These are phyloP conservation scores for Cutaneotrichosporon sp. DNA, from an alignment of 1,284 basidiomycete species.

Conservation along the genomic window DNA sequence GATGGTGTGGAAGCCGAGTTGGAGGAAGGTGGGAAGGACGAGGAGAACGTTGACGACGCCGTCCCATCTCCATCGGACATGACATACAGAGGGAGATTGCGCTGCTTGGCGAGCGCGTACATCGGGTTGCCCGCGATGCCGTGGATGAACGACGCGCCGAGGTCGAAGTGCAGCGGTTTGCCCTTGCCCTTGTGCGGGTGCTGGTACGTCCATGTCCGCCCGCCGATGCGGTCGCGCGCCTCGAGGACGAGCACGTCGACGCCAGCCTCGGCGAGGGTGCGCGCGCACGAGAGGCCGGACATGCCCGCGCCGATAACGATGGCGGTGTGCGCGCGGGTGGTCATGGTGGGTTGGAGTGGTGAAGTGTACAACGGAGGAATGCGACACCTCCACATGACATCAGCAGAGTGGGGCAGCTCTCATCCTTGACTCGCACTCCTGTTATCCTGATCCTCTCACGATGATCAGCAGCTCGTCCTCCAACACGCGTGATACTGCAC, in stretches of 20 bases:
- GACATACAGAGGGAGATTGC: not conserved
- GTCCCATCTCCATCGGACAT: not conserved
- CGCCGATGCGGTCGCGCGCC: slow-evolving; percentile 2
- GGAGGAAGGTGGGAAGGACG: not conserved
- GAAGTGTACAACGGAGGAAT: not conserved
- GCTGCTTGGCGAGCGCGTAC: not conserved
- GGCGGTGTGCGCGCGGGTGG: not conserved
- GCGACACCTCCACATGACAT: not conserved
- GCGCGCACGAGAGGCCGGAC: slow-evolving; percentile 2
- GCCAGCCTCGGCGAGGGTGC: not conserved
- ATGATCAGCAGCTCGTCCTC: too few relatives aligned
- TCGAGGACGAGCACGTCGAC: slow-evolving; percentile 6
- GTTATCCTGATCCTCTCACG: too few relatives aligned
- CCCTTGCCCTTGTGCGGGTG: not conserved
- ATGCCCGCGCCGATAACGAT: slow-evolving; percentile 1
- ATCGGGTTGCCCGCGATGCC: slow-evolving; percentile 3
- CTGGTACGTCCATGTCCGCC: not conserved
- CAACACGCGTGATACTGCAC: slow-evolving; percentile 2
- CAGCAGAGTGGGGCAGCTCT: not conserved
- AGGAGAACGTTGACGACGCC: not conserved
- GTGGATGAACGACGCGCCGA: slow-evolving; percentile 2
- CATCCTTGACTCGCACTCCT: too few relatives aligned
- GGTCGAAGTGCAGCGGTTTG: slow-evolving; percentile 5
- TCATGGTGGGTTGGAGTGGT: not conserved
- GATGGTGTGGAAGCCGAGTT: not conserved